Evolutionary conservation across 2,329 filamentous ascomycete species (phyloP).

Genomic region (Shiraia sp.): DNA sequence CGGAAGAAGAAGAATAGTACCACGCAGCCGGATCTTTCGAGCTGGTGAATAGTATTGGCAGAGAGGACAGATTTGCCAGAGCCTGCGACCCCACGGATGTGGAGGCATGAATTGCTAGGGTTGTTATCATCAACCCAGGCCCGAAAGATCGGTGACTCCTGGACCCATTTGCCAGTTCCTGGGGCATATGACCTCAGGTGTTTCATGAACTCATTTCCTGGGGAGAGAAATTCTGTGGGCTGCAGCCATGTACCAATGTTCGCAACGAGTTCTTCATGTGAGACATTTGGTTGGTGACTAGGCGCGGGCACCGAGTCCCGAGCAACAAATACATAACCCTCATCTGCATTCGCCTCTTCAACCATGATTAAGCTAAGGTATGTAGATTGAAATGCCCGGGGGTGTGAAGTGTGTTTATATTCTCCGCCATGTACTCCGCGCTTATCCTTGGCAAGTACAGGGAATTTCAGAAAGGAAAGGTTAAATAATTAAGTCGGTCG

Average conservation of each 20-base stretch:
- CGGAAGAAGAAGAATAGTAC: conserved; percentile 48
- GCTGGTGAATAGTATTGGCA: conserved; percentile 22
- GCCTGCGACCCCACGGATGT: conserved; percentile 45
- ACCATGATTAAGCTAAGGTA: too few relatives aligned
- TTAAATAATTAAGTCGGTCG: too few relatives aligned
- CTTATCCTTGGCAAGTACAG: too few relatives aligned
- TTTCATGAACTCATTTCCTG: conserved; percentile 17
- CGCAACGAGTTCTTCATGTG: too few relatives aligned
- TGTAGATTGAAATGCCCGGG: too few relatives aligned
- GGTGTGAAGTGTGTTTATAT: too few relatives aligned
- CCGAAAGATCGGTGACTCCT: conserved; percentile 2
- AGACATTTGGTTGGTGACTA: too few relatives aligned
- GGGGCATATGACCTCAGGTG: conserved; percentile 17
- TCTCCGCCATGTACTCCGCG: too few relatives aligned
- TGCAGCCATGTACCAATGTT: conserved; percentile 20
- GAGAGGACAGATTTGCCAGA: conserved; percentile 45
- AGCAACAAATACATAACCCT: too few relatives aligned
- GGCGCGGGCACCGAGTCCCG: too few relatives aligned
- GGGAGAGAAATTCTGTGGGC: conserved; percentile 14
- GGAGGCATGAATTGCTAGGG: conserved; percentile 15
- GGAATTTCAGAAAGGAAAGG: too few relatives aligned
- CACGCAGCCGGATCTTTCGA: conserved; percentile 9
- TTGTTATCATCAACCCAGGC: conserved; percentile 11
- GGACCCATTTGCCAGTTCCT: conserved; percentile 19
- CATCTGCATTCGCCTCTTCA: too few relatives aligned